These are phyloP conservation scores for Neonectria punicea DNA, from an alignment of 2,329 filamentous ascomycete species.

Conservation along the genomic window DNA sequence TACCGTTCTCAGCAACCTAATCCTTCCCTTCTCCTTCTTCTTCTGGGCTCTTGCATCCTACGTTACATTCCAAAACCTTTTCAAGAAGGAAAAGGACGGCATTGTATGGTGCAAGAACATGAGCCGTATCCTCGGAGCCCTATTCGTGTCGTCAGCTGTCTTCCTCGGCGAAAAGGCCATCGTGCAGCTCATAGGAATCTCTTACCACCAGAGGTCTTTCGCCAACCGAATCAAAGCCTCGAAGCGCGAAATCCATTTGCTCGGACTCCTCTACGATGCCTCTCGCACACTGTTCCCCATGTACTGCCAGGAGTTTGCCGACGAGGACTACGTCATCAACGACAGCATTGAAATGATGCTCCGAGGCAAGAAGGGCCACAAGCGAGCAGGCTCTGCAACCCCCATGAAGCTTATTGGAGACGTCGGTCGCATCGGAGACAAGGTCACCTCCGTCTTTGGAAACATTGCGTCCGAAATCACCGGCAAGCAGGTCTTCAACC, in stretches of 20 bases:
- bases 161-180: slow-evolving; percentile 81
- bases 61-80: slow-evolving; percentile 70
- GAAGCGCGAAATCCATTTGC: slow-evolving; percentile 84
- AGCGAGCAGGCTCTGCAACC: slow-evolving; percentile 70
- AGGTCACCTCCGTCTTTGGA: slow-evolving; percentile 91
- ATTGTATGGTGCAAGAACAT: slow-evolving; percentile 68
- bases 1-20: slow-evolving; percentile 70
- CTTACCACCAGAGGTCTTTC: slow-evolving; percentile 87
- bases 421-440: slow-evolving; percentile 86
- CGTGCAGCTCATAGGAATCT: slow-evolving; percentile 85
- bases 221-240: slow-evolving; percentile 86
- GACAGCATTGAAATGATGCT: slow-evolving; percentile 81
- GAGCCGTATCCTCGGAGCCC: slow-evolving; percentile 72
- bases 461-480: slow-evolving; percentile 95
- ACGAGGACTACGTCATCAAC: slow-evolving; percentile 93
- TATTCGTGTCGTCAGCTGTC: slow-evolving; percentile 74
- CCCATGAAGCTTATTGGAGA: slow-evolving; percentile 83
- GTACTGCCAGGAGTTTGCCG: slow-evolving; percentile 89
- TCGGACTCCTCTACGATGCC: slow-evolving; percentile 89
- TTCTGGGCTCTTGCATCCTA: slow-evolving; percentile 74
- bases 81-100: slow-evolving; percentile 47
- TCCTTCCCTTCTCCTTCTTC: slow-evolving; percentile 74
- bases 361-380: slow-evolving; percentile 62
- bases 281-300: slow-evolving; percentile 89
- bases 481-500: slow-evolving; percentile 94